Conservation (phyloP, 2,329 filamentous ascomycete genomes). For the Alternaria sp. region DNA sequence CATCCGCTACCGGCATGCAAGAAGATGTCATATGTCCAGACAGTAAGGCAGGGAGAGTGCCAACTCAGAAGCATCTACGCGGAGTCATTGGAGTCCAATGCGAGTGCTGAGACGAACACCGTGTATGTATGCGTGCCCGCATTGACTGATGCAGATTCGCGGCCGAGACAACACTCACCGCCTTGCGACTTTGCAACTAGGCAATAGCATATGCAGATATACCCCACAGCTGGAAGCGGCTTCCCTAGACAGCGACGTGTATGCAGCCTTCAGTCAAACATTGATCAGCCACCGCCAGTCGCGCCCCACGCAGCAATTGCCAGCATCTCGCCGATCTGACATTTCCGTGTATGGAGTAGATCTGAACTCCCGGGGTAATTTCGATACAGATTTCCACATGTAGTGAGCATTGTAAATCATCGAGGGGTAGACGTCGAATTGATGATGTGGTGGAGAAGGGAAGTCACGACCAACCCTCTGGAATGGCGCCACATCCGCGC, state of each 20-base stretch:
- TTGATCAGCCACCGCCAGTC: neutral
- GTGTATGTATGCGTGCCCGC: neutral
- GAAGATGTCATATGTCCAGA: neutral
- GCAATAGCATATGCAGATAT: neutral
- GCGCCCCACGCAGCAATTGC: neutral
- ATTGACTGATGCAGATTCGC: neutral
- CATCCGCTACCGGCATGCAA: neutral
- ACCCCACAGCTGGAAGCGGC: neutral
- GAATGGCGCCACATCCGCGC: neutral
- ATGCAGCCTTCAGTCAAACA: neutral
- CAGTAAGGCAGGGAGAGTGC: neutral
- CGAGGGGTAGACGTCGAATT: neutral
- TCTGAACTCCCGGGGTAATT: accelerated
- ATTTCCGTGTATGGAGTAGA: neutral
- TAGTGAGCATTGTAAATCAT: neutral
- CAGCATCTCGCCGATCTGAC: neutral
- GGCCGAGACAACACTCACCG: neutral
- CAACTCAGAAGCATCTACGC: neutral
- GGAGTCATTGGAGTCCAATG: neutral
- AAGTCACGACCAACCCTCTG: neutral
- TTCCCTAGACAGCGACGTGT: neutral
- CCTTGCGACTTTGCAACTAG: neutral
- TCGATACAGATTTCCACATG: neutral
- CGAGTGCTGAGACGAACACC: neutral
- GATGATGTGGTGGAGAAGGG: neutral